Evolutionary conservation across 106 monocot genomes (phyloP), one percentile per base, ranked within the genome.

Genomic region (Chionographis japonica): DNA sequence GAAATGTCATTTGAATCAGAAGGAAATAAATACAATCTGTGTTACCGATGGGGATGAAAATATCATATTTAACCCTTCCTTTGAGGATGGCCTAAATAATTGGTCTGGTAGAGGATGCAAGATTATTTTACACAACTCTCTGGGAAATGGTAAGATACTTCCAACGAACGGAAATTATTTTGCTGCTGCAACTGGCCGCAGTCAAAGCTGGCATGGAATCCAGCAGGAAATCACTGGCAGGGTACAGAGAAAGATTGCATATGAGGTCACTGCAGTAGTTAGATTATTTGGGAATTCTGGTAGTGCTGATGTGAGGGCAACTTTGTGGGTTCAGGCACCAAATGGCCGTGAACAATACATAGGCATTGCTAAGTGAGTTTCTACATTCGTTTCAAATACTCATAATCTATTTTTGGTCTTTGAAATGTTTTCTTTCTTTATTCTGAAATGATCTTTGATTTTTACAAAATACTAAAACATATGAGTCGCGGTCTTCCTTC

Each of bases 21-120:
- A 85, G 85, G 78, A 81, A 64, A 39, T 43, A 59, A 78, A 40
- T 20, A 7, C 17, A 15, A 59, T 39, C 6, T 8, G 40, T 60
- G 10, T 38, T 17, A 54, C 50, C 4, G 62, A 19, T 38, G 78
- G 54, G 50, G 72, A 81, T 53, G 81, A 79, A n/a, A 79, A 73
- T 52, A 82, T 93, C 36, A 63, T 86, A 27, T 37, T 39, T 15
- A 93, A 93, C 58, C 79, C 93, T 66, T 63, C 57, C 9, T 93
- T 93, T 62, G 86, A 84, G 46, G 66, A 84, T 68, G 89, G 86
- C 4, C 57, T 93, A 58, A 74, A 63, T 41, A 54, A 73, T 79
- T 93, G 89, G 93, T 79, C 84, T 60, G 93, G 86, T 59, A 83
- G 86, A 84, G 86, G 86, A 69, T 93, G 93, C 78, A 70, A 80